Evolutionary conservation across 768 basidiomycete species (phyloP), one percentile per base, ranked within the genome.

Genomic region (Lyophyllum atratum): DNA sequence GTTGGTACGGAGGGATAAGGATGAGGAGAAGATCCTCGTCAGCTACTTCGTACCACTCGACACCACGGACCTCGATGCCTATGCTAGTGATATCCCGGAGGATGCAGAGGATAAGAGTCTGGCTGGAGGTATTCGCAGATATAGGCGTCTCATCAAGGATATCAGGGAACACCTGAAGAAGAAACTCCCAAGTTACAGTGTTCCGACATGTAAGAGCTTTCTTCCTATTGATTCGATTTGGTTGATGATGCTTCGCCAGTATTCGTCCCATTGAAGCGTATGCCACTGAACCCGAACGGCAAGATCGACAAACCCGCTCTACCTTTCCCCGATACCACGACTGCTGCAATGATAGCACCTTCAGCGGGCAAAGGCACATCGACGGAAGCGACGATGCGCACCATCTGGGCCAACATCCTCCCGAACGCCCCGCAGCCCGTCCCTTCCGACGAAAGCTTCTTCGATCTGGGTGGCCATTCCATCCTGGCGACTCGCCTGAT

Each of bases 281-380:
- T 99, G 92, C 97, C 97, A 19, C 83, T 99, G 49, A 99, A 98
- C 66, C 97, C 97, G 7, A 99, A 98, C 70, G 97, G 97, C 59
- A 99, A 99, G 76, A 89, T 99, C 70, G 97, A 99, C 78, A 99
- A 98, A 69, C 96, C 97, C 0, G 92, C 93, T 0, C 85, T 99
- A 45, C 97, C 97, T 11, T 99, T 98, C 87, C 97, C 97, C 7
- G 97, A 99, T 72, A 98, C 97, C 0, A 91, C 87, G 4, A 86
- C 91, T 1, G 72, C 79, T 40, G 79, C 82, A 39, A 72, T 82
- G 1, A 61, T 72, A 29, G 66, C 69, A 5, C 64, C 71, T n/a
- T 60, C 69, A 8, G 65, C 70, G 7, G 75, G 75, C 42, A 72
- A 73, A 22, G 74, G 81, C 31, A 85, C 78, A 17, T 75, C 90